Percentiles rank a stretch among this genome's conserved stretches.
These are phyloP conservation scores for Eremomyces bilateralis DNA, from an alignment of 495 filamentous ascomycete genomes.

Conservation along the genomic window DNA sequence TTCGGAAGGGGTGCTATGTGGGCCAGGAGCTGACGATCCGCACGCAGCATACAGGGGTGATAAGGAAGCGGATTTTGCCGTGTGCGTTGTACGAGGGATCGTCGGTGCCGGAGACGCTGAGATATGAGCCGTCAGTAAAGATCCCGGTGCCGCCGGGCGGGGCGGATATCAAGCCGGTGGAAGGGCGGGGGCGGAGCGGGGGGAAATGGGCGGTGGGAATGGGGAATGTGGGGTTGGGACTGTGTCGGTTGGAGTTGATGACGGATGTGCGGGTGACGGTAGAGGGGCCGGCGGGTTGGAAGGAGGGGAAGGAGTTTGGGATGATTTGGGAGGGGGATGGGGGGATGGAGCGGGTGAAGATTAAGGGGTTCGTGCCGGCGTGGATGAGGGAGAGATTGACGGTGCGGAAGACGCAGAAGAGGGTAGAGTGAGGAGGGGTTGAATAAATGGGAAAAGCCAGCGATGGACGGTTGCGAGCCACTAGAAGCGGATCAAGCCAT, in stretches of 20 bases:
- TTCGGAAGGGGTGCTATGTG: slow-evolving; percentile 89
- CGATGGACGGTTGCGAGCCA: no score
- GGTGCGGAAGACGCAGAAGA: background rate
- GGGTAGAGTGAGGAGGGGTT: background rate
- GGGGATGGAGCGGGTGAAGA: slow-evolving; percentile 25
- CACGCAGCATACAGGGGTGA: slow-evolving; percentile 81
- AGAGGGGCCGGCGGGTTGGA: slow-evolving; percentile 33
- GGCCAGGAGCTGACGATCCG: slow-evolving; percentile 92
- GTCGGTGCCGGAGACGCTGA: slow-evolving; percentile 18
- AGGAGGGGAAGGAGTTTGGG: slow-evolving; percentile 31
- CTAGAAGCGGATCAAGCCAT: no score
- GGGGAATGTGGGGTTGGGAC: slow-evolving; percentile 70
- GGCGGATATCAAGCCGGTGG: slow-evolving; percentile 14
- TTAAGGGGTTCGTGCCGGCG: slow-evolving; percentile 73
- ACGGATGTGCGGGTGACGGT: slow-evolving; percentile 45
- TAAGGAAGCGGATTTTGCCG: slow-evolving; percentile 76
- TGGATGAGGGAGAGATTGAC: slow-evolving; percentile 28
- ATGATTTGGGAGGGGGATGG: slow-evolving; percentile 22
- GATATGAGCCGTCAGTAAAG: slow-evolving; percentile 26
- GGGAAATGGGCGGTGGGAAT: slow-evolving; percentile 59
- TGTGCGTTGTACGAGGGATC: slow-evolving; percentile 40
- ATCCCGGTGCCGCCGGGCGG: background rate
- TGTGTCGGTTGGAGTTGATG: slow-evolving; percentile 82
- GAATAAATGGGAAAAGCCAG: no score
- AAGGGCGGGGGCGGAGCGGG: slow-evolving; percentile 35